phyloP scores from a whole-genome alignment of 495 filamentous ascomycete genomes.

The Penicillium herquei region DNA sequence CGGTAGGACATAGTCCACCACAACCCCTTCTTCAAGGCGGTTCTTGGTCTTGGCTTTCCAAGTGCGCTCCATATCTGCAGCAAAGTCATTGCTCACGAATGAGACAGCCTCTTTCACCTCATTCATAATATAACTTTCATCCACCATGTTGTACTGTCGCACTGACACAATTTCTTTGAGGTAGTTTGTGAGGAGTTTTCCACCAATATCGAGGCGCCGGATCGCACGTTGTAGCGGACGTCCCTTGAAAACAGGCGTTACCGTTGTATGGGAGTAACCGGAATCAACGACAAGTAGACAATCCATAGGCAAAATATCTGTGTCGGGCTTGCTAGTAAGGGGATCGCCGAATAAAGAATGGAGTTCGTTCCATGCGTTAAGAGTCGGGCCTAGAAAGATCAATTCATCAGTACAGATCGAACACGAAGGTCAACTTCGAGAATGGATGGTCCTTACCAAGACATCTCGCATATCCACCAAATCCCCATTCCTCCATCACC shows the following conservation, averaged over 20 bases:
- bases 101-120: slow-evolving; percentile 92
- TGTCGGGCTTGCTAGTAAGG: slow-evolving; percentile 23
- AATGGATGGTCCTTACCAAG: slow-evolving; percentile 39
- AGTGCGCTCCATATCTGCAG: slow-evolving; percentile 70
- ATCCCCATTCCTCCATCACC: slow-evolving; percentile 97
- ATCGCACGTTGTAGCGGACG: slow-evolving; percentile 76
- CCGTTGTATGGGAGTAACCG: slow-evolving; percentile 91
- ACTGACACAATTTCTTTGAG: slow-evolving; percentile 87
- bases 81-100: slow-evolving; percentile 79
- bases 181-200: slow-evolving; percentile 92
- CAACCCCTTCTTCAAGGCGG: slow-evolving; percentile 62
- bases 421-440: background rate
- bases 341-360: slow-evolving; percentile 58
- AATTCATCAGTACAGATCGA: background rate
- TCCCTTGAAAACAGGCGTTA: slow-evolving; percentile 81
- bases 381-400: slow-evolving; percentile 52
- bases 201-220: slow-evolving; percentile 85
- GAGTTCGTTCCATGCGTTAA: slow-evolving; percentile 85
- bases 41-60: slow-evolving; percentile 73
- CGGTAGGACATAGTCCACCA: slow-evolving; percentile 89
- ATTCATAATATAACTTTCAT: slow-evolving; percentile 89
- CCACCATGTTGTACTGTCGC: slow-evolving; percentile 89
- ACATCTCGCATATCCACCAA: slow-evolving; percentile 76
- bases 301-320: slow-evolving; percentile 62
- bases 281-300: slow-evolving; percentile 85